A percentile compares a stretch with the other conserved stretches of the same genome.
Conservation (phyloP, 2,329 filamentous ascomycete species). For the Calonectria pseudoturangicola region DNA sequence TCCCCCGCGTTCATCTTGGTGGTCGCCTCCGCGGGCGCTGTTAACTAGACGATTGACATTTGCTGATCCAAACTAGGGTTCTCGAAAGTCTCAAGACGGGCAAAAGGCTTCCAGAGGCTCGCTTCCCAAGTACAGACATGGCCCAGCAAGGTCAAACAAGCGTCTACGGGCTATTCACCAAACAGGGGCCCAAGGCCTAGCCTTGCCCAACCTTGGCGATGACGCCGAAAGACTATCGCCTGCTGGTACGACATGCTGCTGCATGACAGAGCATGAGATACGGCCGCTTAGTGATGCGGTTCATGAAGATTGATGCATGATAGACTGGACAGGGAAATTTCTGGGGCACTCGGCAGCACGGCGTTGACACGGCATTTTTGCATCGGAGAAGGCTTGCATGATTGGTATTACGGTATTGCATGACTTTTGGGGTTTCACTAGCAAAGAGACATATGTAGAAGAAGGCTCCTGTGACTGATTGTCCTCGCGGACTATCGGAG, state of each 20-base stretch:
- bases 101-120: constrained; percentile 83
- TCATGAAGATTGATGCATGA: constrained; percentile 25
- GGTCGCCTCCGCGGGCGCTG: not conserved
- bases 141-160: constrained; percentile 78
- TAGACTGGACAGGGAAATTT: constrained; percentile 11
- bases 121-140: constrained; percentile 79
- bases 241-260: constrained; percentile 14
- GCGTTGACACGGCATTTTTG: constrained; percentile 19
- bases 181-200: constrained; percentile 37
- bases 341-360: constrained; percentile 14
- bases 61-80: constrained; percentile 71
- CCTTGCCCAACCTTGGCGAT: not conserved
- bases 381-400: constrained; percentile 28
- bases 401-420: constrained; percentile 22
- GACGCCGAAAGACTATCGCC: not conserved
- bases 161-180: constrained; percentile 72
- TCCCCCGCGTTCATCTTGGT: not conserved
- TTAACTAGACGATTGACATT: constrained; percentile 13
- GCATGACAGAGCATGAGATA: constrained; percentile 25
- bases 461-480: constrained; percentile 10
- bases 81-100: constrained; percentile 88
- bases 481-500: constrained; percentile 27
- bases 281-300: constrained; percentile 14
- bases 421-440: constrained; percentile 12
- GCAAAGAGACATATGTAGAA: constrained; percentile 1